A percentile compares a stretch with the other conserved stretches of the same genome.
Conservation (phyloP, 805 yeast species). For the Scheffersomyces lignosus region DNA sequence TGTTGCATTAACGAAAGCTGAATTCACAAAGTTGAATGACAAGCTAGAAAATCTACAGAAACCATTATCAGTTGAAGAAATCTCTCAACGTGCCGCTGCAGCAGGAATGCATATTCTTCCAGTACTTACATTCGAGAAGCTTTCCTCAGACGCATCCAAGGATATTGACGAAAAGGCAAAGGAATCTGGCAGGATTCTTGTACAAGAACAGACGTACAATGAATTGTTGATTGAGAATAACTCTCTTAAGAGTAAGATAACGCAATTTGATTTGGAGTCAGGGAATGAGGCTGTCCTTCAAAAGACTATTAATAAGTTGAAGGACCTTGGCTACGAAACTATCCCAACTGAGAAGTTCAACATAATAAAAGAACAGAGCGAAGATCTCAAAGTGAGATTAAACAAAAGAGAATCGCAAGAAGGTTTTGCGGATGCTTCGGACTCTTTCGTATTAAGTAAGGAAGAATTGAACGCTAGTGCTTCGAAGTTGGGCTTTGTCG, state of each 20-base stretch:
- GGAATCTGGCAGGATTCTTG: constrained; percentile 14
- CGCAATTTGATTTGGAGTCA: not conserved
- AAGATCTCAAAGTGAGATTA: no score
- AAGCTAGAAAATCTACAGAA: no score
- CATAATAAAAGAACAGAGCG: no score
- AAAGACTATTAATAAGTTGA: constrained; percentile 5
- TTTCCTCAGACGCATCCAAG: constrained; percentile 14
- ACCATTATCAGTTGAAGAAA: constrained; percentile 5
- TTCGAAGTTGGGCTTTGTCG: constrained; percentile 23
- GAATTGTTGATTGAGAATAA: constrained; percentile 4
- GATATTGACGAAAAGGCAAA: constrained; percentile 16
- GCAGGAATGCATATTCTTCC: constrained; percentile 10
- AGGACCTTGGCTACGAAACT: constrained; percentile 5
- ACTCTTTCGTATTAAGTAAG: constrained; percentile 25
- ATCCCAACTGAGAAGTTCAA: constrained; percentile 6
- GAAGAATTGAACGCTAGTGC: constrained; percentile 29
- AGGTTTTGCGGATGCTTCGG: constrained; percentile 27
- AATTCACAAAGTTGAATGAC: no score
- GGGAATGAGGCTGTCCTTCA: constrained; percentile 1
- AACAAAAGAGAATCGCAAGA: constrained; percentile 2
- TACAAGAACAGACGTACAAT: constrained; percentile 13
- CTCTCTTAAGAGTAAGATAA: not conserved
- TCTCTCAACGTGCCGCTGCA: constrained; percentile 7
- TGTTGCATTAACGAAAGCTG: constrained; percentile 3
- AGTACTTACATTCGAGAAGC: constrained; percentile 8